These are phyloP conservation scores for Trichoderma endophyticum DNA, from an alignment of 2,329 filamentous ascomycete species.

Conservation along the genomic window DNA sequence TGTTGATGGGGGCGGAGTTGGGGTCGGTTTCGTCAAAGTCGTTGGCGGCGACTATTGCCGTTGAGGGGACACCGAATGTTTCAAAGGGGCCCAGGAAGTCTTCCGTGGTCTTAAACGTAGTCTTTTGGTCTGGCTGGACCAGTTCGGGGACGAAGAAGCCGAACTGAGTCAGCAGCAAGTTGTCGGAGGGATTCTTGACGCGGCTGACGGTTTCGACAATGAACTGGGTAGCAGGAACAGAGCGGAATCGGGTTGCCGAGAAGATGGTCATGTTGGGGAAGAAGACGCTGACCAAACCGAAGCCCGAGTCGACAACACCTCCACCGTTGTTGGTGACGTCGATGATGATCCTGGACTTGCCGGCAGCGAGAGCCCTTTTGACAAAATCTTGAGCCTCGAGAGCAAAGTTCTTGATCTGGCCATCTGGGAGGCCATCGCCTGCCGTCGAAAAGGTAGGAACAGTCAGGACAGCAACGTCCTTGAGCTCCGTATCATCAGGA, in stretches of 20 bases:
- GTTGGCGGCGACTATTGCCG: background rate
- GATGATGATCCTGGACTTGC: slow-evolving; percentile 52
- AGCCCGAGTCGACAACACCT: slow-evolving; percentile 47
- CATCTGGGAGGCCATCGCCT: background rate
- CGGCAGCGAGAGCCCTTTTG: slow-evolving; percentile 31
- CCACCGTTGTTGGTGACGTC: slow-evolving; percentile 62
- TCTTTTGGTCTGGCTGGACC: background rate
- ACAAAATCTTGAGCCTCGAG: slow-evolving; percentile 41
- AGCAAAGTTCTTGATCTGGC: slow-evolving; percentile 19
- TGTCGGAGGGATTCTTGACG: background rate
- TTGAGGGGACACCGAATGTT: background rate
- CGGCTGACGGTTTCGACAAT: background rate
- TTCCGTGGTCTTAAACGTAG: background rate
- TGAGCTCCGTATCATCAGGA: background rate
- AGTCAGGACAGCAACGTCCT: slow-evolving; percentile 3
- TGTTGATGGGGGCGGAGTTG: background rate
- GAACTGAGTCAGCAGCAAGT: no score
- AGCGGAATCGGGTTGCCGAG: slow-evolving; percentile 17
- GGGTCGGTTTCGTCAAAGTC: slow-evolving; percentile 19
- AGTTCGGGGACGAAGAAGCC: background rate
- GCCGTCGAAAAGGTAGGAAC: background rate
- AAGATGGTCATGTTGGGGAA: slow-evolving; percentile 27
- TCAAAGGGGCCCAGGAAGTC: background rate
- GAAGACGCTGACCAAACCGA: slow-evolving; percentile 46
- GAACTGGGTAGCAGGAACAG: background rate